These are phyloP conservation scores for Apophysomyces variabilis DNA, from an alignment of 371 early-diverging fungal genomes.

Conservation along the genomic window DNA sequence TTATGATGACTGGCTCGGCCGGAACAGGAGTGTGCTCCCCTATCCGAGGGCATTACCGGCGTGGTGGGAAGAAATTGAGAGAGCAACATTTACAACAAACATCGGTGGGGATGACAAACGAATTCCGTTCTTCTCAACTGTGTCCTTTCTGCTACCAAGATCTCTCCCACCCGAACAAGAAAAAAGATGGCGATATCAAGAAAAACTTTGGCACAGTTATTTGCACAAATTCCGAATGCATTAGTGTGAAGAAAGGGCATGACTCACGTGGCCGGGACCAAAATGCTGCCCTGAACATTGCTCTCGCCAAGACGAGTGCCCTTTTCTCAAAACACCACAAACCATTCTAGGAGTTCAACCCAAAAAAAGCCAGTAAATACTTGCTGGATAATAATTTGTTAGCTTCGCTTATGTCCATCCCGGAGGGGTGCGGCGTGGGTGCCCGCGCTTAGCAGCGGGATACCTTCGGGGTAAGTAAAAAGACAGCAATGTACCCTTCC, in stretches of 20 bases:
- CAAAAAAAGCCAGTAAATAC: neutral
- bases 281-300: neutral
- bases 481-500: too few species aligned
- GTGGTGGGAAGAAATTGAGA: neutral
- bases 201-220: too few species aligned
- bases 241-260: too few species aligned
- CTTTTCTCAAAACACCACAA: neutral
- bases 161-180: neutral
- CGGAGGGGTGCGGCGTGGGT: too few species aligned
- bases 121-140: constrained; percentile 3
- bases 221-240: neutral
- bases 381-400: too few species aligned
- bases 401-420: too few species aligned
- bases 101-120: neutral
- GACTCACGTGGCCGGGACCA: too few species aligned
- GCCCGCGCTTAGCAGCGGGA: too few species aligned
- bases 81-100: neutral
- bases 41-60: neutral
- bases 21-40: neutral
- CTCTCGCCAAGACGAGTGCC: neutral
- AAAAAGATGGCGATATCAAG: neutral
- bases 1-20: neutral
- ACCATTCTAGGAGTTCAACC: neutral
- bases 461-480: too few species aligned
- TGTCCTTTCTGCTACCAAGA: neutral